Evolutionary conservation across 2,329 filamentous ascomycete species (phyloP).

Genomic region (Bertia moriformis): DNA sequence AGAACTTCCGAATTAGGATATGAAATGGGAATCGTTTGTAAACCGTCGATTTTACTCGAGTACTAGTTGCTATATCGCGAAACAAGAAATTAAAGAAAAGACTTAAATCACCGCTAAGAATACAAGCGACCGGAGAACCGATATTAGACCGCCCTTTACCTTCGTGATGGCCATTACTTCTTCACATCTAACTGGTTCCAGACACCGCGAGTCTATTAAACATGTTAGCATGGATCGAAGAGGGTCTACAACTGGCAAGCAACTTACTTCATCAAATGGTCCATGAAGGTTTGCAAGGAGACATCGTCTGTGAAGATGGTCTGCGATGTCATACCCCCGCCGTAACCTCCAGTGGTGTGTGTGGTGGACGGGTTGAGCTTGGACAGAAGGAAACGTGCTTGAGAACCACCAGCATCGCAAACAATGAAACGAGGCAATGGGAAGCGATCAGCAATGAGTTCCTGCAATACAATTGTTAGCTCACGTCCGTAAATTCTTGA

Average conservation of each 20-base stretch:
- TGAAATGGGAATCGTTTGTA: no score
- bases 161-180: conserved; percentile 10
- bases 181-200: conserved; percentile 6
- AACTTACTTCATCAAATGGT: conserved; percentile 94
- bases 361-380: conserved; percentile 97
- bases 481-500: conserved; percentile 5
- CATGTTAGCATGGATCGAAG: neutral
- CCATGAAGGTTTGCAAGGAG: conserved; percentile 96
- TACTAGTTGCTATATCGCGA: conserved; percentile 1
- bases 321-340: conserved; percentile 78
- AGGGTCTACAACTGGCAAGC: neutral
- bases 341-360: conserved; percentile 83
- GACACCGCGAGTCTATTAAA: conserved; percentile 4
- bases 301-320: conserved; percentile 99
- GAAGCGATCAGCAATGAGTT: conserved; percentile 93
- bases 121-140: conserved; percentile 18
- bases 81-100: neutral
- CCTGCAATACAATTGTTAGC: conserved; percentile 44
- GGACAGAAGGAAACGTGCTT: conserved; percentile 88
- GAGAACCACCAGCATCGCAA: conserved; percentile 93
- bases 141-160: conserved; percentile 15
- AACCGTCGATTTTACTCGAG: neutral
- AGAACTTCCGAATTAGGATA: no score
- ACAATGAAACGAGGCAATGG: conserved; percentile 97
- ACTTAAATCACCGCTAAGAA: conserved; percentile 16